Evolutionary conservation across 1,139 yeast species (phyloP), one percentile per base, ranked within the genome.

Genomic region (Pichia cactophila): DNA sequence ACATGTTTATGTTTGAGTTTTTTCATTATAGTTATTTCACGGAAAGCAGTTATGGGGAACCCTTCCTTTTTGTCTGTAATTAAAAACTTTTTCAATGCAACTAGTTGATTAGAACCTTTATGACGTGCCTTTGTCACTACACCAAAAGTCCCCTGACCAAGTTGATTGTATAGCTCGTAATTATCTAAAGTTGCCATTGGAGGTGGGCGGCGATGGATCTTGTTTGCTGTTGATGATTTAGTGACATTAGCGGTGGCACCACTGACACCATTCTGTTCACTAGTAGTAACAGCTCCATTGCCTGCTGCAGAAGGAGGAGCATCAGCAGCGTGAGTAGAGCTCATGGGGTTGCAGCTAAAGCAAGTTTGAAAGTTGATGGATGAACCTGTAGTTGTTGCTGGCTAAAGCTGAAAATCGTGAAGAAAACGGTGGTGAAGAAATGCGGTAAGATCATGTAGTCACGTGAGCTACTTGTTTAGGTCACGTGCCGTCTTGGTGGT

Each of bases 71-170:
- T 88, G 48, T 86, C 85, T 61, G 86, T 92, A 55, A 86, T 78
- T 26, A 90, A 71, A 45, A 92, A 78, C 62, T 86, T 87, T 65
- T 94, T 94, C 58, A 94, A 71, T 1, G 97, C 97, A 23, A 89
- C 97, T 26, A 79, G 69, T 50, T 78, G 72, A 17, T 77, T 72
- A 0, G 79, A 66, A 16, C 68, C 66, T 42, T 68, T 64, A 55
- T 75, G 78, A 20, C 69, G 60, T 5, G 96, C 97, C 61, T 84
- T 84, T 64, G 82, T 54, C 5, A 64, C 68, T 10, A 62, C 56
- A 41, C 68, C 89, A 66, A 92, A 92, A 0, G 98, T 94, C 9
- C 98, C 98, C 65, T 90, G 95, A 2, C 97, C 96, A 51, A 88
- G 74, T 38, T 50, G 54, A 23, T 51, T 44, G 20, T 51, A 51